Conservation (phyloP, 306 rosid genomes). For the Cicer chorassanicum region DNA sequence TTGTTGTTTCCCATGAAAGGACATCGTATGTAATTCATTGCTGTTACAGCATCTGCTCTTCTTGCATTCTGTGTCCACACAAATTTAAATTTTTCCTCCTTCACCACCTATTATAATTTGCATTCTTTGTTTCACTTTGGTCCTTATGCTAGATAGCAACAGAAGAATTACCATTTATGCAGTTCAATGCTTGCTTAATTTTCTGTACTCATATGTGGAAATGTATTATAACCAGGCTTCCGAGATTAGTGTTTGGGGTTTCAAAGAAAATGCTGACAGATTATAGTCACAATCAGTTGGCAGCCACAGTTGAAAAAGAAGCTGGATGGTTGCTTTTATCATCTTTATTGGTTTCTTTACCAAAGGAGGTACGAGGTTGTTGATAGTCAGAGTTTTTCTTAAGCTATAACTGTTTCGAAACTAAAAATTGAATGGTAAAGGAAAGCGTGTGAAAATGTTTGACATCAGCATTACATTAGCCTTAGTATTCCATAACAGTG, state of each 20-base stretch:
- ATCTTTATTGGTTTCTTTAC: conserved; percentile 84
- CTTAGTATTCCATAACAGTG: neutral
- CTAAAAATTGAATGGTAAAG: conserved; percentile 13
- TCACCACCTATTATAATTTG: conserved; percentile 17
- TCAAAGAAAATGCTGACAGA: conserved; percentile 86
- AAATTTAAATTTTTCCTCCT: conserved; percentile 15
- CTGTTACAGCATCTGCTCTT: conserved; percentile 28
- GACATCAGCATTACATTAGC: conserved; percentile 11
- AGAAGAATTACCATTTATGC: conserved; percentile 14
- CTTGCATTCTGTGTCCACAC: conserved; percentile 33
- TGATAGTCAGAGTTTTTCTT: conserved; percentile 17
- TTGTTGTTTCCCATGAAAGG: conserved; percentile 36
- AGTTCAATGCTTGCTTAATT: conserved; percentile 34
- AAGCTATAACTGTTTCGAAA: conserved; percentile 14
- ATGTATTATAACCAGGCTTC: conserved; percentile 62
- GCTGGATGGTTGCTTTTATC: conserved; percentile 98
- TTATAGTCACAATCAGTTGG: conserved; percentile 74
- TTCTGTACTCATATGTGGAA: conserved; percentile 26
- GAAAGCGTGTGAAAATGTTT: conserved; percentile 32
- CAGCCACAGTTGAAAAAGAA: conserved; percentile 81
- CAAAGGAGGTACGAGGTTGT: conserved; percentile 72
- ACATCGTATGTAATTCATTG: conserved; percentile 6
- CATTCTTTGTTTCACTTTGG: conserved; percentile 26
- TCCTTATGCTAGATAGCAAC: conserved; percentile 18
- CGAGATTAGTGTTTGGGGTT: conserved; percentile 82